A percentile compares a stretch with the other conserved stretches of the same genome.
Evolutionary conservation across 2,329 filamentous ascomycete species (phyloP).

Genomic region (Samsoniella hepiali): DNA sequence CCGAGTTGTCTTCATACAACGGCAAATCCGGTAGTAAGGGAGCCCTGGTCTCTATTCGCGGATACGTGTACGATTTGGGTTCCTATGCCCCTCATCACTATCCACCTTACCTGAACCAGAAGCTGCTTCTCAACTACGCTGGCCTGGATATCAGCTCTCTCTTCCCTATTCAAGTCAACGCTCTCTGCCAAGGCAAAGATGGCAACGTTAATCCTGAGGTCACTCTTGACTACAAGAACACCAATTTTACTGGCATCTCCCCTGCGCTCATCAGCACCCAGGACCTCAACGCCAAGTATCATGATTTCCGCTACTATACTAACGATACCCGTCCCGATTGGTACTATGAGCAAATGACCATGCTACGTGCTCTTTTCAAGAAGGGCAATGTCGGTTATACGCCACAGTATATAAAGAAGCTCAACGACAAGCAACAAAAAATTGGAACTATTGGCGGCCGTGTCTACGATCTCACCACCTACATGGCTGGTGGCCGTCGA

Average conservation of each 20-base stretch:
- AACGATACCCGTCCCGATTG: conserved; percentile 84
- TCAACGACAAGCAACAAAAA: conserved; percentile 61
- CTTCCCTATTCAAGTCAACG: conserved; percentile 92
- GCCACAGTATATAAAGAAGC: conserved; percentile 67
- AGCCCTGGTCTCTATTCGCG: conserved; percentile 79
- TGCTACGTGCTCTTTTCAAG: conserved; percentile 73
- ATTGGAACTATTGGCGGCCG: conserved; percentile 76
- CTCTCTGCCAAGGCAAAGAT: conserved; percentile 76
- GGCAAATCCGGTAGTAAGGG: conserved; percentile 60
- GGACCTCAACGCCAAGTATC: conserved; percentile 76
- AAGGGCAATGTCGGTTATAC: conserved; percentile 88
- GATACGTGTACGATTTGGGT: conserved; percentile 80
- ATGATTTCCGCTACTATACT: conserved; percentile 85
- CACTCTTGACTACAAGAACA: conserved; percentile 76
- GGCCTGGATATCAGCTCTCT: conserved; percentile 82
- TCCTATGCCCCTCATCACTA: conserved; percentile 75
- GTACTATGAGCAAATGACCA: conserved; percentile 85
- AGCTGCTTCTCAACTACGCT: conserved; percentile 72
- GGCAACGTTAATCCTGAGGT: conserved; percentile 66
- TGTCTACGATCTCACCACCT: conserved; percentile 88
- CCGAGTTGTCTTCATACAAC: conserved; percentile 70
- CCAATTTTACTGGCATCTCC: conserved; percentile 66
- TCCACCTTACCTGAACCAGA: conserved; percentile 52
- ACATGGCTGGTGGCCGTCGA: conserved; percentile 70
- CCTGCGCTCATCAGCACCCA: conserved; percentile 60